Evolutionary conservation across 1,284 basidiomycete genomes (phyloP).

Genomic region (Agaricales sp.): DNA sequence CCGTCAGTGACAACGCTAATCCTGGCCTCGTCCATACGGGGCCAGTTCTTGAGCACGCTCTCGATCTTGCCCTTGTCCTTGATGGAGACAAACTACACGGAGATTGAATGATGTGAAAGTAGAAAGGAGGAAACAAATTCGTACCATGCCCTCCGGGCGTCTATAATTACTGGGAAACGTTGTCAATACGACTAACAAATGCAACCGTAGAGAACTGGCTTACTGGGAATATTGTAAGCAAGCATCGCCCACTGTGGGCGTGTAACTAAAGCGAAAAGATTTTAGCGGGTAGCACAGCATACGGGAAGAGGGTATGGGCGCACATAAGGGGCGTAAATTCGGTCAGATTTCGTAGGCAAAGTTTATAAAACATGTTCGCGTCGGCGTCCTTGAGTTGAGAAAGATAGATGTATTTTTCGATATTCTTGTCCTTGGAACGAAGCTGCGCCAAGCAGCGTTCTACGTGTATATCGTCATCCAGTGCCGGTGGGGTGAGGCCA

Average conservation of each 20-base stretch:
- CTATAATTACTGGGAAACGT: slow-evolving; percentile 71
- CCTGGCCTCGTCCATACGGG: slow-evolving; percentile 59
- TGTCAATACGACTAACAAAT: not conserved
- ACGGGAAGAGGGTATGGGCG: not conserved
- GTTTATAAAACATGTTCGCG: slow-evolving; percentile 63
- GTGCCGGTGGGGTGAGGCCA: slow-evolving; percentile 57
- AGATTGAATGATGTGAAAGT: slow-evolving; percentile 5
- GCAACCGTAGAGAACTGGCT: not conserved
- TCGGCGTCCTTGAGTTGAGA: slow-evolving; percentile 65
- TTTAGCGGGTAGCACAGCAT: not conserved
- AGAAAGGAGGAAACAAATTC: slow-evolving; percentile 17
- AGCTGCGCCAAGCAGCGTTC: slow-evolving; percentile 59
- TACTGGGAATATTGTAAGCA: slow-evolving; percentile 61
- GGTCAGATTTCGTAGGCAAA: slow-evolving; percentile 58
- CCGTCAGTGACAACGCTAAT: slow-evolving; percentile 89
- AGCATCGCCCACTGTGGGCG: slow-evolving; percentile 83
- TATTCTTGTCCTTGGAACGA: slow-evolving; percentile 58
- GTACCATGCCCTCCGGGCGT: slow-evolving; percentile 67
- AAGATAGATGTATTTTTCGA: slow-evolving; percentile 81
- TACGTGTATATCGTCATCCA: slow-evolving; percentile 44
- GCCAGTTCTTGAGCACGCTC: slow-evolving; percentile 68
- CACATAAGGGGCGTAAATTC: slow-evolving; percentile 84
- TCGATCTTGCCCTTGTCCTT: slow-evolving; percentile 78
- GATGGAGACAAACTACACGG: slow-evolving; percentile 65
- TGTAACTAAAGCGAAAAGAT: slow-evolving; percentile 51